A percentile compares a stretch with the other conserved stretches of the same genome.
Evolutionary conservation across 2,329 filamentous ascomycete genomes (phyloP).

Genomic region (Zelopaecilomyces penicillatus): DNA sequence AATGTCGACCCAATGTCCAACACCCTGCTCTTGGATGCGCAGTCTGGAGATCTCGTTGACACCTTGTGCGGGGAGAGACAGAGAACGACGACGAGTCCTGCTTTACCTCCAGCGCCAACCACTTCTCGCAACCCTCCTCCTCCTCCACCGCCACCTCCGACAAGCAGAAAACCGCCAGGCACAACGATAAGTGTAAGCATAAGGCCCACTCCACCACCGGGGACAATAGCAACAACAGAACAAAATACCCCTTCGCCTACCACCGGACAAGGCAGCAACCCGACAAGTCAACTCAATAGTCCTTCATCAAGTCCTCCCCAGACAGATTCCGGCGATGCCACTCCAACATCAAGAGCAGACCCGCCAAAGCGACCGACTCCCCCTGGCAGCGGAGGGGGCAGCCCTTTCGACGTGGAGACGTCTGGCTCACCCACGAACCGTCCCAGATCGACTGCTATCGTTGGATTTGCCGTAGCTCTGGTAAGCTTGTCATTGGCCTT

Average conservation of each 20-base stretch:
- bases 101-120: background rate
- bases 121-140: background rate
- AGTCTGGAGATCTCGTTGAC: conserved; percentile 27
- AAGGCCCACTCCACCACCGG: background rate
- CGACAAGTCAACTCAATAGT: no score
- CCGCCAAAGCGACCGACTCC: conserved; percentile 5
- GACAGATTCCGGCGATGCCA: background rate
- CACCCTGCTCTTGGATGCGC: conserved; percentile 29
- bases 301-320: no score
- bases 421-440: no score
- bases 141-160: background rate
- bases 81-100: conserved; percentile 1
- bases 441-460: no score
- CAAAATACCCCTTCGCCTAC: background rate
- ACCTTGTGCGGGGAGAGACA: conserved; percentile 23
- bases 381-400: conserved; percentile 14
- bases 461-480: no score
- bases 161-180: background rate
- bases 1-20: conserved; percentile 15
- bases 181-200: background rate
- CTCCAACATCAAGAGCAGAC: conserved; percentile 1
- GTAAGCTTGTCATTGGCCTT: no score
- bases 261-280: no score
- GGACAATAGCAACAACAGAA: background rate
- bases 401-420: conserved; percentile 12